Base-by-base conservation (phyloP, 2,329 filamentous ascomycete genomes). In the Colletotrichum echinochloae region DNA sequence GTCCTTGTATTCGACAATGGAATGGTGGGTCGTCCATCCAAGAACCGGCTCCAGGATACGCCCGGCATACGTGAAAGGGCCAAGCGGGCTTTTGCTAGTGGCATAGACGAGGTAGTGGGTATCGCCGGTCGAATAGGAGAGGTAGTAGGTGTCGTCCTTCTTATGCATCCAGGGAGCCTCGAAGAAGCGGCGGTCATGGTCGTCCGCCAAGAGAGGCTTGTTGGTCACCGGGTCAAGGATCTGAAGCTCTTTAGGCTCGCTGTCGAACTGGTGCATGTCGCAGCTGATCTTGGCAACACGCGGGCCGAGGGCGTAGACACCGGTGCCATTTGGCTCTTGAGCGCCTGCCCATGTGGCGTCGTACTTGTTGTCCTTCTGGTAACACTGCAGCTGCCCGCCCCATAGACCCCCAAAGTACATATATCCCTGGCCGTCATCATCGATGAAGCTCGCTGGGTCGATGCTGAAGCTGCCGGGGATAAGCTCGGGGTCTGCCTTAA, bases 1-100 rank as follows among this genome's bases (percentile, higher is more conserved):
- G 5, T 87, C 90, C 79, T 88, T 78, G 76, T 92, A 93, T 83
- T 94, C 91, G 14, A 91, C 90, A 74, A 95, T 91, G 3, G 90
- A 92, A 79, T 94, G 92, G 80, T 94, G 92, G 64, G 92, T 95
- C 54, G 92, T 94, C 92, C 92, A 95, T 1, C 92, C 92, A 33
- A 92, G 79, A 6, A 95, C 92, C 0, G 92, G 92, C 83, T 94
- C 91, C 59, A 95, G 79, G 65, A 95, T 91, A 56, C 88, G 82
- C 0, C 92, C 92, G 0, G 84, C 86, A 73, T 94, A 94, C 1
- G 88, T 92, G 75, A 94, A 94, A 0, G 92, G 92, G 0, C 92
- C 92, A 14, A 89, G 80, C 0, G 92, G 92, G 67, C 81, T 89
- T 6, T 88, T 83, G 0, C 90, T 87, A 2, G 86, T 88, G 0